Evolutionary conservation across 2,329 filamentous ascomycete species (phyloP).

Genomic region (Fusarium acutatum): DNA sequence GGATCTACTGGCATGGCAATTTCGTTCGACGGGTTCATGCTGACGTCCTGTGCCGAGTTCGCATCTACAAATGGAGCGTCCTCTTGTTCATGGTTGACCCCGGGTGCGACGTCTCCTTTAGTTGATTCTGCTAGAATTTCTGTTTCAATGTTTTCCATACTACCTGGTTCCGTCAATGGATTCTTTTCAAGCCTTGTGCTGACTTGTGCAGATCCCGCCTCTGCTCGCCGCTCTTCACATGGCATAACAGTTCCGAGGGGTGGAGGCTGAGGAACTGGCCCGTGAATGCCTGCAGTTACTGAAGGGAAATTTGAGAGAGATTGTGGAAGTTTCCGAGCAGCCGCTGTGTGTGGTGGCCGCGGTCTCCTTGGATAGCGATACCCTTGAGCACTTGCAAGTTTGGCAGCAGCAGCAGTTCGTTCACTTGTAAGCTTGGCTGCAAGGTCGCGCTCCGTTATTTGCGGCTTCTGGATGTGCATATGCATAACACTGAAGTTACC

Average conservation of each 20-base stretch:
- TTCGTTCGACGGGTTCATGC: background rate
- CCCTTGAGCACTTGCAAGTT: conserved; percentile 61
- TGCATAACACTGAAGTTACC: conserved; percentile 72
- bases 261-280: background rate
- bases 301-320: background rate
- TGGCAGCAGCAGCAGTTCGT: conserved; percentile 66
- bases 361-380: conserved; percentile 61
- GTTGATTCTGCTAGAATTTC: background rate
- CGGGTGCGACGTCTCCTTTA: background rate
- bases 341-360: conserved; percentile 45
- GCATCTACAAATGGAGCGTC: background rate
- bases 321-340: background rate
- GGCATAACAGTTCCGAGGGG: background rate
- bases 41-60: background rate
- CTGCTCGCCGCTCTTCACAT: background rate
- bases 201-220: background rate
- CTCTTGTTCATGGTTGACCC: background rate
- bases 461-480: conserved; percentile 60
- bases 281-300: background rate
- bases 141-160: background rate
- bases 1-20: background rate
- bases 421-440: conserved; percentile 70
- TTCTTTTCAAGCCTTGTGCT: background rate
- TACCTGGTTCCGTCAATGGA: background rate
- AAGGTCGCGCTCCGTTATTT: conserved; percentile 59